Conservation (phyloP, 2,329 filamentous ascomycete species). For the Stagonosporopsis vannaccii region DNA sequence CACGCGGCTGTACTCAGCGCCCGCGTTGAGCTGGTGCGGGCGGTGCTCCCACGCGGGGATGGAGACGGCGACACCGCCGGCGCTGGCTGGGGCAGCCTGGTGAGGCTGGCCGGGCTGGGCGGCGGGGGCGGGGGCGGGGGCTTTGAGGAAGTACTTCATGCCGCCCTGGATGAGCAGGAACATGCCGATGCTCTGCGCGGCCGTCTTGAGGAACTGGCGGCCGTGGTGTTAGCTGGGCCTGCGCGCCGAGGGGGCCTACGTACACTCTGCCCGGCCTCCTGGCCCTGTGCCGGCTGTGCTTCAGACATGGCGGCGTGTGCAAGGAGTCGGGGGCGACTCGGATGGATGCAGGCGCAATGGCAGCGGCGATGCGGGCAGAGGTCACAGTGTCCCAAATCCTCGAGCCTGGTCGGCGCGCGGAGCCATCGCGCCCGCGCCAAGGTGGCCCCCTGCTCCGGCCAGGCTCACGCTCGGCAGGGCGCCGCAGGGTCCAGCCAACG, state of each 20-base stretch:
- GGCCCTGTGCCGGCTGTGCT: conserved; percentile 33
- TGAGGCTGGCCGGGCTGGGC: conserved; percentile 8
- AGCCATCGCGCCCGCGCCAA: conserved; percentile 1
- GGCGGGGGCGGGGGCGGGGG: conserved; percentile 12
- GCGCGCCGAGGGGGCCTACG: conserved; percentile 12
- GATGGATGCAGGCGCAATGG: not conserved
- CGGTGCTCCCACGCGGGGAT: conserved; percentile 49
- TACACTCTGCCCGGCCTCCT: conserved; percentile 35
- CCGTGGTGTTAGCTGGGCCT: conserved; percentile 24
- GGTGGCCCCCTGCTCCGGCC: too few species aligned
- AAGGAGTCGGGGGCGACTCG: conserved; percentile 7
- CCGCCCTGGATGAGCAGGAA: conserved; percentile 67
- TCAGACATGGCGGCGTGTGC: conserved; percentile 40
- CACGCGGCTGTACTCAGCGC: conserved; percentile 67
- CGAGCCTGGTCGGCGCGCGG: not conserved
- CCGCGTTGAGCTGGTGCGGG: conserved; percentile 54
- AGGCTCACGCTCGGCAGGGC: too few species aligned
- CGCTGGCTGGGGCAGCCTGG: conserved; percentile 24
- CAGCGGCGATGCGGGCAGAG: not conserved
- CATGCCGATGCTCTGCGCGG: conserved; percentile 64
- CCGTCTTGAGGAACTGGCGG: conserved; percentile 45
- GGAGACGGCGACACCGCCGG: conserved; percentile 34
- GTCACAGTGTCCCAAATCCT: conserved; percentile 17
- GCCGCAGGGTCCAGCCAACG: conserved; percentile 19
- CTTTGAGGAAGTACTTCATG: conserved; percentile 61